Evolutionary conservation across 2,329 filamentous ascomycete species (phyloP).

Genomic region (Diaporthe sp.): DNA sequence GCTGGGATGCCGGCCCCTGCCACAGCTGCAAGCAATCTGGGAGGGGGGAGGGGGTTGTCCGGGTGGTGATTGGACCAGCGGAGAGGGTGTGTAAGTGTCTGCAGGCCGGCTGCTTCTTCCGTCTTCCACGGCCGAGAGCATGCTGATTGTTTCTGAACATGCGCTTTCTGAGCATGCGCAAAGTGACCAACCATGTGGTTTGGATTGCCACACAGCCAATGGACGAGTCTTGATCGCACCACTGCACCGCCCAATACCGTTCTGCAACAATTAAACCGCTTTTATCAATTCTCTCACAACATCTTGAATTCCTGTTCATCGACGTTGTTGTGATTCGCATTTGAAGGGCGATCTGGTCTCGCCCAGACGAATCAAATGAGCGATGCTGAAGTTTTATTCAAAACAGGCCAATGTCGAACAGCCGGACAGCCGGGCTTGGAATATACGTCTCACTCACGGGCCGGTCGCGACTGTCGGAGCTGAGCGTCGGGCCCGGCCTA

Average conservation of each 20-base stretch:
- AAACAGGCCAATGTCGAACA: too few relatives aligned
- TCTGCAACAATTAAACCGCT: not conserved
- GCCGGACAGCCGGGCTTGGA: not conserved
- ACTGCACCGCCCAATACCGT: not conserved
- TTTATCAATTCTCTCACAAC: not conserved
- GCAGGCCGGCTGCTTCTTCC: too few relatives aligned
- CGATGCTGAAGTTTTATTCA: too few relatives aligned
- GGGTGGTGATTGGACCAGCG: not conserved
- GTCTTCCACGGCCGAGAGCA: not conserved
- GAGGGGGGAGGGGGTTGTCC: not conserved
- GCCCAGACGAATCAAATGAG: not conserved
- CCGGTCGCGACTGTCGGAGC: too few relatives aligned
- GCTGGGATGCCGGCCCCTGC: not conserved
- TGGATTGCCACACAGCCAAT: not conserved
- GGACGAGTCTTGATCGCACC: not conserved
- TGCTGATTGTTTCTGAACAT: too few relatives aligned
- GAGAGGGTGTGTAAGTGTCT: not conserved
- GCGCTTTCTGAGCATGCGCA: not conserved
- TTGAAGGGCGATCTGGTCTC: not conserved
- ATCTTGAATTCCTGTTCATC: not conserved
- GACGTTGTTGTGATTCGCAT: not conserved
- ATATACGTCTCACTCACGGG: not conserved
- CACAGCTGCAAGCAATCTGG: not conserved
- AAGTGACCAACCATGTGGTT: not conserved
- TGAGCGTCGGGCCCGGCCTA: not conserved